A percentile compares a stretch with the other conserved stretches of the same genome.
phyloP scores from a whole-genome alignment of 441 rosid genomes.

The Pelargonium exstipulatum region DNA sequence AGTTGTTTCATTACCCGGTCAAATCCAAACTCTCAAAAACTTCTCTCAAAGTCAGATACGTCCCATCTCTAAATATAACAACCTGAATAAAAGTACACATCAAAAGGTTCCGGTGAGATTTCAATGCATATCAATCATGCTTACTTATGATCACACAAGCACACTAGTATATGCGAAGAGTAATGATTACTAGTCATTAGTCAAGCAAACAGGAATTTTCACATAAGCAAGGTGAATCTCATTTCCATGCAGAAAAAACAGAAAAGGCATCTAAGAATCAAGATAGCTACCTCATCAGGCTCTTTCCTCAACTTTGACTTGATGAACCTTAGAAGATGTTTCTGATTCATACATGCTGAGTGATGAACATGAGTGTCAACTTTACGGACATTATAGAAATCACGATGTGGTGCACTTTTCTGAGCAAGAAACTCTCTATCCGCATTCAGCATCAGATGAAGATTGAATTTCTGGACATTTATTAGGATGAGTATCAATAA shows the following conservation, averaged over 20 bases:
- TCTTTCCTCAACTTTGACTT: slow-evolving; percentile 96
- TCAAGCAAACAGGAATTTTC: not conserved
- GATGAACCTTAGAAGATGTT: slow-evolving; percentile 94
- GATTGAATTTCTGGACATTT: slow-evolving; percentile 77
- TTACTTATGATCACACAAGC: not conserved
- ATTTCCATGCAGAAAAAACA: too few relatives aligned
- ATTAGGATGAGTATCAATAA: slow-evolving; percentile 18
- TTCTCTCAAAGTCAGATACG: slow-evolving; percentile 90
- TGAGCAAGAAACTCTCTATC: slow-evolving; percentile 95
- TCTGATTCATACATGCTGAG: slow-evolving; percentile 99
- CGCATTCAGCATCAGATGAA: slow-evolving; percentile 98
- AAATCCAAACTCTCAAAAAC: slow-evolving; percentile 96
- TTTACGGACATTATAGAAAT: slow-evolving; percentile 94
- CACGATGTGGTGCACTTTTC: slow-evolving; percentile 99
- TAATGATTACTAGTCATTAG: not conserved
- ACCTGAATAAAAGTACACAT: slow-evolving; percentile 47
- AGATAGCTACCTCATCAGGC: slow-evolving; percentile 79
- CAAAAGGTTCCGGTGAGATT: slow-evolving; percentile 1
- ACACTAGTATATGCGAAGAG: not conserved
- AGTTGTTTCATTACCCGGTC: slow-evolving; percentile 50
- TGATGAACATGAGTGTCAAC: slow-evolving; percentile 99
- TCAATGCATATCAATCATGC: not conserved
- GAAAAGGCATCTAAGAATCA: not conserved
- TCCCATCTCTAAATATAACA: slow-evolving; percentile 96
- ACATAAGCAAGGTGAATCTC: too few relatives aligned